Base-by-base conservation (phyloP, 805 yeast species). In the Zygosaccharomyces pseudorouxii region DNA sequence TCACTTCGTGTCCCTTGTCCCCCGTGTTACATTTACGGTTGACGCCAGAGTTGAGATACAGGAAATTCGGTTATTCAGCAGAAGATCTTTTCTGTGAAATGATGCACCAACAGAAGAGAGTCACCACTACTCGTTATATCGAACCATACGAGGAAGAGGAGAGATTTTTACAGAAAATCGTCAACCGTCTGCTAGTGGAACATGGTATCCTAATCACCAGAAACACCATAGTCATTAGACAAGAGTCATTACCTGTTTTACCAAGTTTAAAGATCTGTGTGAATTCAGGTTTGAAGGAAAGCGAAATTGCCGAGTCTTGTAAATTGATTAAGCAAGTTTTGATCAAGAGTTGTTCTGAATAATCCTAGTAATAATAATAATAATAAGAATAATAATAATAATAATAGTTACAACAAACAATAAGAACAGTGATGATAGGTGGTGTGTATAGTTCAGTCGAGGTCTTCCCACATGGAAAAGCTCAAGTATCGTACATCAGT, bases 1-100 rank as follows among this genome's bases (percentile, higher is more conserved):
- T 89, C 8, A 73, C 76, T 28, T 86, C 95, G 0, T 65, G 71
- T 35, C 68, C 69, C 2, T 71, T 71, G 46, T 84, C 95, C 0
- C 88, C 97, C 35, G 70, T 86, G 30, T 65, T 87, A 39, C 89
- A 88, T 57, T 67, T 92, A 42, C 75, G 80, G 47, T 69, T 92
- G 47, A 69, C 69, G 20, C 74, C 76, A 2, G 69, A 70, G 4
- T 49, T 57, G 18, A 59, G 70, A 16, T 63, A 68, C 41, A 71
- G 47, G 22, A 56, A 56, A 48, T 64, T 63, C 55, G 45, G 55
- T 30, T 60, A 63, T 49, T 54, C 65, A 20, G 56, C 51, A 16
- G 65, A 62, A 9, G 50, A 55, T 11, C 52, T 67, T 19, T 66
- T 56, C 44, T 60, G 59, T 31, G 52, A 55, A 12, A 50, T 64